These are phyloP conservation scores for Paulownia fortunei DNA, from an alignment of 257 asterid species.

Conservation along the genomic window DNA sequence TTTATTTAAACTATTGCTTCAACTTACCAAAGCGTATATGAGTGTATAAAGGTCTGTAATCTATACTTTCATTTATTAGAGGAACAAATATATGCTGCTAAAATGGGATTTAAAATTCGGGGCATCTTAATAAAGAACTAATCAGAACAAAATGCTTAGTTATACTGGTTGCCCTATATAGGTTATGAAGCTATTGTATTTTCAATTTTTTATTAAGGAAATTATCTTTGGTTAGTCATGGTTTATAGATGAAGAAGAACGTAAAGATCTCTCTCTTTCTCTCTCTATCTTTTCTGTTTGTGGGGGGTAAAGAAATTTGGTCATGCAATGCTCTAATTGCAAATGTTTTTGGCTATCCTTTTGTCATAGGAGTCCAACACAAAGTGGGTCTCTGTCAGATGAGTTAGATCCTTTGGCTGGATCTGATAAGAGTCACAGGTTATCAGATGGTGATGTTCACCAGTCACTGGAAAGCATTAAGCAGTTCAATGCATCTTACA, in stretches of 20 bases:
- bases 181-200: not conserved
- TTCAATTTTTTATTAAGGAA: not conserved
- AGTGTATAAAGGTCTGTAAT: conserved; percentile 3
- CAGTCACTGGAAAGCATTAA: conserved; percentile 38
- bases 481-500: conserved; percentile 53
- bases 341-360: conserved; percentile 19
- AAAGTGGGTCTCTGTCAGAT: conserved; percentile 64
- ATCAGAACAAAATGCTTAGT: not conserved
- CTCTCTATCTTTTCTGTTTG: not conserved
- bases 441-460: conserved; percentile 52
- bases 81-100: conserved; percentile 3
- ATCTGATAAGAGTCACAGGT: conserved; percentile 55
- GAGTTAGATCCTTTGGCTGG: conserved; percentile 75
- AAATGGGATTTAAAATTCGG: conserved; percentile 10
- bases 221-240: not conserved
- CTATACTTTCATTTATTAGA: not conserved
- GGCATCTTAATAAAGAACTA: not conserved
- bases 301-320: not conserved
- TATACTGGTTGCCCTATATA: not conserved
- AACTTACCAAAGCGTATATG: not conserved
- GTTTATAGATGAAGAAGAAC: not conserved
- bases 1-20: conserved; percentile 4
- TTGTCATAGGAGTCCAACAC: conserved; percentile 72
- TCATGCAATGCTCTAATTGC: conserved; percentile 34
- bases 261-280: conserved; percentile 2